Evolutionary conservation across 2,329 filamentous ascomycete genomes (phyloP).

Genomic region (Ceratocystis papillata): DNA sequence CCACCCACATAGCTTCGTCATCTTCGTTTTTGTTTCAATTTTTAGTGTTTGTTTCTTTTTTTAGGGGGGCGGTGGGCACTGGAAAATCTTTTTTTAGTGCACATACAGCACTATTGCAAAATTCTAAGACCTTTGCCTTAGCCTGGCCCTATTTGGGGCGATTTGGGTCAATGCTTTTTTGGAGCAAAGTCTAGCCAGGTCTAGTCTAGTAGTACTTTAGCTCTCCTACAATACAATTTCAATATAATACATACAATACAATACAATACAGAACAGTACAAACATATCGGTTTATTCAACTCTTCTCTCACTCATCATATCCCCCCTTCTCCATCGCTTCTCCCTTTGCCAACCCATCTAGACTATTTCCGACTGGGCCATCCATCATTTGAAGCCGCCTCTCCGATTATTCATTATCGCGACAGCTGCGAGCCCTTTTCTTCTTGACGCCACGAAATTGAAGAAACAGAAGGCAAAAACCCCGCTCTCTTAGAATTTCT

Average conservation of each 20-base stretch:
- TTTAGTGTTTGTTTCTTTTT: constrained; percentile 6
- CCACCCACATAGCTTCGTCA: too few relatives aligned
- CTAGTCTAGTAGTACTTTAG: too few relatives aligned
- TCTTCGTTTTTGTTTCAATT: not conserved
- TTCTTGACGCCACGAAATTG: not conserved
- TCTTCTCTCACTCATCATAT: constrained; percentile 4
- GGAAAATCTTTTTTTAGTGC: not conserved
- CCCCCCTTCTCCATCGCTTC: not conserved
- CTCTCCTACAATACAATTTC: too few relatives aligned
- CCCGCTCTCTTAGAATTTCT: constrained; percentile 3
- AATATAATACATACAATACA: too few relatives aligned
- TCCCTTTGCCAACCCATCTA: not conserved
- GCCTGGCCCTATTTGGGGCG: not conserved
- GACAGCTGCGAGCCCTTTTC: not conserved
- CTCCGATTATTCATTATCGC: constrained; percentile 8
- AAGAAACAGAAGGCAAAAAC: not conserved
- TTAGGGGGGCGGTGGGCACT: not conserved
- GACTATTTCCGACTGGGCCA: not conserved
- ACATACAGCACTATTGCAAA: not conserved
- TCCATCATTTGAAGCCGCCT: not conserved
- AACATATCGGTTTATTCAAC: too few relatives aligned
- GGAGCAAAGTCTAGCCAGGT: not conserved
- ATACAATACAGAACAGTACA: too few relatives aligned
- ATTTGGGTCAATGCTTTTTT: constrained; percentile 11
- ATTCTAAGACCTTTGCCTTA: not conserved